These are phyloP conservation scores for Paecilomyces sp. DNA, from an alignment of 2,329 filamentous ascomycete genomes.

Conservation along the genomic window DNA sequence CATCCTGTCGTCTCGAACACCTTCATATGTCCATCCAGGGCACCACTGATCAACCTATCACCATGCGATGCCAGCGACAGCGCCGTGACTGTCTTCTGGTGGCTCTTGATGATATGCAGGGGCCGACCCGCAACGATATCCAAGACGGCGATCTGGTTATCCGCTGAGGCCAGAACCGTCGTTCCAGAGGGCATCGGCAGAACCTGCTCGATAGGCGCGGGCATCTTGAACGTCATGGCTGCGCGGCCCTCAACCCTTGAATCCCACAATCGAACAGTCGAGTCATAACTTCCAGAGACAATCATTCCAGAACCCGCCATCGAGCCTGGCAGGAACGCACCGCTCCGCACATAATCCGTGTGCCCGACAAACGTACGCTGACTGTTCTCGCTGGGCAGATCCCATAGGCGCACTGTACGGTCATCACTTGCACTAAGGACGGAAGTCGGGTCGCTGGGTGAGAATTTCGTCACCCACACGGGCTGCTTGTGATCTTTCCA, in stretches of 20 bases:
- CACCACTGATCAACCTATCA: slow-evolving; percentile 75
- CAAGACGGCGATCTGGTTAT: slow-evolving; percentile 80
- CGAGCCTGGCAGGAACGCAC: slow-evolving; percentile 69
- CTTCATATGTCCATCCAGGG: slow-evolving; percentile 92
- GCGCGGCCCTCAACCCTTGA: slow-evolving; percentile 61
- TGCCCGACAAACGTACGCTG: slow-evolving; percentile 77
- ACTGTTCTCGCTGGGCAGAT: slow-evolving; percentile 72
- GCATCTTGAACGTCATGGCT: slow-evolving; percentile 92
- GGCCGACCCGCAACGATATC: slow-evolving; percentile 89
- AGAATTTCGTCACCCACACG: slow-evolving; percentile 87
- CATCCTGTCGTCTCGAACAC: slow-evolving; percentile 89
- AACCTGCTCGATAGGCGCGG: slow-evolving; percentile 82
- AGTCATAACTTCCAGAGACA: slow-evolving; percentile 88
- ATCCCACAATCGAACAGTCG: slow-evolving; percentile 91
- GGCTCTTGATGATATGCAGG: slow-evolving; percentile 78
- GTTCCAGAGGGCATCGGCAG: slow-evolving; percentile 81
- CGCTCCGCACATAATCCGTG: slow-evolving; percentile 83
- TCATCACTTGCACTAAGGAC: slow-evolving; percentile 90
- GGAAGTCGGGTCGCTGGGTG: slow-evolving; percentile 76
- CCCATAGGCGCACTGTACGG: slow-evolving; percentile 87
- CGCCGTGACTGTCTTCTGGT: slow-evolving; percentile 95
- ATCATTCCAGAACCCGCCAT: slow-evolving; percentile 61
- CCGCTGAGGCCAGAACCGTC: slow-evolving; percentile 75
- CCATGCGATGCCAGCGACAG: slow-evolving; percentile 75
- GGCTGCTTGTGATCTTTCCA: slow-evolving; percentile 94